Base-by-base conservation (phyloP, 2,329 filamentous ascomycete genomes). In the Plectosphaerella plurivora region DNA sequence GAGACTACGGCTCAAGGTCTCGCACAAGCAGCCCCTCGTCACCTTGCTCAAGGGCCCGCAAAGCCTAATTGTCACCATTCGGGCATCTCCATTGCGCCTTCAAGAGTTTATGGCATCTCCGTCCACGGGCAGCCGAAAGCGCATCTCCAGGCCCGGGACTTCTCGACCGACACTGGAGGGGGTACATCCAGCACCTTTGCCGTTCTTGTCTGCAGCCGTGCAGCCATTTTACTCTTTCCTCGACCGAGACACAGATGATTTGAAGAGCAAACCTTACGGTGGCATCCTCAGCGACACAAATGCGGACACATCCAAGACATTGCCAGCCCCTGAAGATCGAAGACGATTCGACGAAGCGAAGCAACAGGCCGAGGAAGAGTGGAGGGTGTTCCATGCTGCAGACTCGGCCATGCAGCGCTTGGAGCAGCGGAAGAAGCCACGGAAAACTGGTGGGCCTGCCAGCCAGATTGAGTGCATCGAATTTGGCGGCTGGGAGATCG, bases 391-490 rank as follows among this genome's bases (percentile, higher is more conserved):
- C 61, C 77, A 78, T 25, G 71, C 72, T 8, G 76, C 80, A 63
- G 86, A 92, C 59, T 81, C 82, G 25, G 84, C 83, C 55, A 73
- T 76, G n/a, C 83, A 84, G 45, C 75, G 79, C 15, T 81, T 83
- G 4, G 48, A 44, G 10, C 39, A 50, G 14, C 71, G 78, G 20
- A 86, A 84, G 61, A 87, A 84, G 63, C 74, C 83, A 16, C 84
- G 86, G 60, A 96, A 96, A 65, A 76, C 87, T 4, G 84, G 85
- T n/a, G 90, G 89, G 0, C 90, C 91, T 25, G 89, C 91, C 5
- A 97, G 92, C 68, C 94, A 97, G 71, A 97, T 99, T 67, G 95
- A 97, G 69, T 97, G 92, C 71, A 96, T 99, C 73, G 94, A 96
- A 63, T 97, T 99, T 72, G 94, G 94, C 45, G 91, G 91, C 49